Conservation (phyloP, 106 monocot genomes). For the Cymbidium sinense region DNA sequence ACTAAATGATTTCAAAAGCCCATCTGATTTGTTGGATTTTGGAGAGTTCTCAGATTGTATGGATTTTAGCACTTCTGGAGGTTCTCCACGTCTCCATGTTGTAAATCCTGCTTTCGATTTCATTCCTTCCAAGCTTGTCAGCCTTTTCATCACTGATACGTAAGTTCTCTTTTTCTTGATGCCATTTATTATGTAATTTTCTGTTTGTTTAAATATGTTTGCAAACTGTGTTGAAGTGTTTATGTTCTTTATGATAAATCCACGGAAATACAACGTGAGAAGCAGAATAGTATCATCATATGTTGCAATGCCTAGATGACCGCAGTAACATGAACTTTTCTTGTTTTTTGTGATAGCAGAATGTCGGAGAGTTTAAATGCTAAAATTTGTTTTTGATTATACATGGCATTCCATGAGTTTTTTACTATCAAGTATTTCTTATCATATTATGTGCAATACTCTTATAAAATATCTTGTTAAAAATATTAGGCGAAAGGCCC, state of each 20-base stretch:
- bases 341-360: neutral
- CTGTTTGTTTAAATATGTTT: neutral
- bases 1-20: constrained; percentile 82
- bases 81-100: constrained; percentile 82
- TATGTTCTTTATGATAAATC: neutral
- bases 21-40: constrained; percentile 86
- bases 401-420: neutral
- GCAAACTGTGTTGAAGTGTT: neutral
- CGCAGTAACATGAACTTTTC: neutral
- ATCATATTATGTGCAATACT: no score
- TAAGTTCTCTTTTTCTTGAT: constrained; percentile 31
- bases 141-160: constrained; percentile 98
- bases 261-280: neutral
- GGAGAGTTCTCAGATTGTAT: constrained; percentile 93
- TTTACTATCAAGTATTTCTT: no score
- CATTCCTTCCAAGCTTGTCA: constrained; percentile 94
- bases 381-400: neutral
- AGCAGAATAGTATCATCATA: neutral
- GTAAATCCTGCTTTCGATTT: constrained; percentile 96
- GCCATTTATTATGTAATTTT: neutral
- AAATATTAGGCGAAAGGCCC: no score
- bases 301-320: neutral
- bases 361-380: neutral
- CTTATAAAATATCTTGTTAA: no score
- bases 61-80: constrained; percentile 61